Evolutionary conservation across 768 basidiomycete genomes (phyloP).

Genomic region (Lactarius quietus): DNA sequence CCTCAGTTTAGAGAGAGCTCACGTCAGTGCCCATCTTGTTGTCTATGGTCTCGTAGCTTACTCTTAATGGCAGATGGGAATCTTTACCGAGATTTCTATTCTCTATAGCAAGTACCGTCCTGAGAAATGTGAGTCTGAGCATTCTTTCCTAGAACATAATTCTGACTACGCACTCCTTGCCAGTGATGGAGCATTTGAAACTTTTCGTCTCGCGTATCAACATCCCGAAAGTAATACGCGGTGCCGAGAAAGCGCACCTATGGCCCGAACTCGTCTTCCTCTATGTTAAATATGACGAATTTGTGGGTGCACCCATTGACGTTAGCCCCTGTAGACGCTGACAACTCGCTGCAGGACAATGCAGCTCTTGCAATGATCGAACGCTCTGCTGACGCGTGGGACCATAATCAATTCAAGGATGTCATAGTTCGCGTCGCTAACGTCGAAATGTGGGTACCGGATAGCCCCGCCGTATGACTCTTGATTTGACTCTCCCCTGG

Average conservation of each 20-base stretch:
- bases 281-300: constrained; percentile 98
- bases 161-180: constrained; percentile 8
- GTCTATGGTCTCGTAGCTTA: constrained; percentile 4
- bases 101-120: constrained; percentile 95
- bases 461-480: background rate
- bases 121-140: constrained; percentile 67
- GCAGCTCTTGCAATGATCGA: constrained; percentile 99
- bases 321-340: background rate
- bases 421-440: constrained; percentile 95
- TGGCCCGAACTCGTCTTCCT: constrained; percentile 99
- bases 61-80: constrained; percentile 66
- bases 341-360: constrained; percentile 61
- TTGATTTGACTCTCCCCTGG: constrained; percentile 9
- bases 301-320: constrained; percentile 43
- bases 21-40: constrained; percentile 44
- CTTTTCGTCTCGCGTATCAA: constrained; percentile 95
- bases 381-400: constrained; percentile 97
- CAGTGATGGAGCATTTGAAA: constrained; percentile 99
- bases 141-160: background rate
- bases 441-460: constrained; percentile 76
- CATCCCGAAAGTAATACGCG: constrained; percentile 98
- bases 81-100: constrained; percentile 92
- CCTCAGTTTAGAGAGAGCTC: constrained; percentile 93
- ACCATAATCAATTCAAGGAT: constrained; percentile 99
- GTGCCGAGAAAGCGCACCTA: constrained; percentile 92